These are phyloP conservation scores for Syncephalastrum contaminatum DNA, from an alignment of 371 early-diverging fungal species.

Conservation along the genomic window DNA sequence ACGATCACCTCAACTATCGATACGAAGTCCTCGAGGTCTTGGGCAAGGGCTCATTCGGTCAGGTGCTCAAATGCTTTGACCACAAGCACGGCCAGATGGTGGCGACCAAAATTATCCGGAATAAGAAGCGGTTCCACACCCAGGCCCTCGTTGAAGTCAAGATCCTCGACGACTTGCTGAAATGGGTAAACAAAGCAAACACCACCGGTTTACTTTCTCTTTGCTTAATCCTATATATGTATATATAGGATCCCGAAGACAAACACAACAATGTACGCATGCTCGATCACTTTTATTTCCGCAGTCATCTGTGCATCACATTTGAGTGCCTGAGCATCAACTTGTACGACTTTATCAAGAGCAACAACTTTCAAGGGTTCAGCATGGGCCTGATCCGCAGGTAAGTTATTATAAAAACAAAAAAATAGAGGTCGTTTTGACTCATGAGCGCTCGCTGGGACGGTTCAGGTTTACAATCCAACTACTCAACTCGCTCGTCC, in stretches of 20 bases:
- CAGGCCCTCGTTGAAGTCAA: conserved; percentile 88
- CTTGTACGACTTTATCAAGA: conserved; percentile 95
- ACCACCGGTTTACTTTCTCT: too few species aligned
- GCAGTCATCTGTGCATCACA: conserved; percentile 94
- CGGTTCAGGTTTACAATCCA: conserved; percentile 71
- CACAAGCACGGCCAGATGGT: conserved; percentile 71
- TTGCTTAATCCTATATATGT: neutral
- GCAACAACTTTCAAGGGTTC: conserved; percentile 90
- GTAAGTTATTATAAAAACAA: conserved; percentile 17
- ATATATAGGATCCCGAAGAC: conserved; percentile 66
- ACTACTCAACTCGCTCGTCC: conserved; percentile 74
- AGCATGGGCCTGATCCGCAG: conserved; percentile 74
- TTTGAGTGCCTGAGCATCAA: conserved; percentile 95
- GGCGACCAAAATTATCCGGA: conserved; percentile 91
- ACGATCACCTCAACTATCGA: conserved; percentile 81
- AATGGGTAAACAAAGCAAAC: conserved; percentile 25
- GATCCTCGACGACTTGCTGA: conserved; percentile 65
- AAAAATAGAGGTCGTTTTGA: neutral
- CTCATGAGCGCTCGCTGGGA: neutral
- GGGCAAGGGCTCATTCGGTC: conserved; percentile 93
- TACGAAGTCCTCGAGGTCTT: conserved; percentile 80
- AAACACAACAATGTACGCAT: conserved; percentile 83
- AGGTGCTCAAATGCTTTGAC: conserved; percentile 83
- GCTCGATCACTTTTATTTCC: conserved; percentile 89
- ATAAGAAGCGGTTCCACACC: conserved; percentile 84